These are phyloP conservation scores for Exophiala mesophila DNA, from an alignment of 2,329 filamentous ascomycete genomes.

Conservation along the genomic window DNA sequence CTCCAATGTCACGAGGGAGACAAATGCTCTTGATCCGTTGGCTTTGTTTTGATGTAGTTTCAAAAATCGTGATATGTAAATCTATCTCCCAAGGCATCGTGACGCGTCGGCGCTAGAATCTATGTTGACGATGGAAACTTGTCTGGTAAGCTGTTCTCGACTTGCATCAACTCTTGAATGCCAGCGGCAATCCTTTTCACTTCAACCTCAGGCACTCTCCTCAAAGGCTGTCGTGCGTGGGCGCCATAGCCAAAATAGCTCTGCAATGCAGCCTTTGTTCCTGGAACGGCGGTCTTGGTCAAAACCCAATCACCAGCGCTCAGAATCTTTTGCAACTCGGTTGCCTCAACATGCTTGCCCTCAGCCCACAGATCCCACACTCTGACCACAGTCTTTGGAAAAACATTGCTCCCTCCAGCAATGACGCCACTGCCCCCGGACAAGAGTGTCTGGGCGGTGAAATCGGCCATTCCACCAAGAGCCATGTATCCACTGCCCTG, in stretches of 20 bases:
- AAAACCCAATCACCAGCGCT: conserved; percentile 76
- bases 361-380: conserved; percentile 71
- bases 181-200: neutral
- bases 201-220: conserved; percentile 35
- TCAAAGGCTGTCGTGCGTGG: conserved; percentile 67
- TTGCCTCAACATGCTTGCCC: conserved; percentile 69
- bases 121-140: too few species aligned
- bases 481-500: conserved; percentile 63
- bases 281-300: conserved; percentile 76
- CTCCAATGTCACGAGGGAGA: too few species aligned
- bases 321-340: conserved; percentile 69
- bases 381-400: conserved; percentile 73
- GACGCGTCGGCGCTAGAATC: too few species aligned
- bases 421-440: conserved; percentile 80
- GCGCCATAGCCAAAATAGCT: conserved; percentile 78
- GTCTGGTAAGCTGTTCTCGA: neutral
- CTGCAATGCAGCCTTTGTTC: conserved; percentile 80
- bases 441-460: conserved; percentile 74
- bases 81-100: too few species aligned
- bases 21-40: too few species aligned
- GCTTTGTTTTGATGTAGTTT: too few species aligned
- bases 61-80: too few species aligned
- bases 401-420: conserved; percentile 78
- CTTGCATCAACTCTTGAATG: conserved; percentile 2
- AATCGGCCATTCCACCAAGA: conserved; percentile 82